Conservation (phyloP, 1,284 basidiomycete species). For the Cerrena zonata region DNA sequence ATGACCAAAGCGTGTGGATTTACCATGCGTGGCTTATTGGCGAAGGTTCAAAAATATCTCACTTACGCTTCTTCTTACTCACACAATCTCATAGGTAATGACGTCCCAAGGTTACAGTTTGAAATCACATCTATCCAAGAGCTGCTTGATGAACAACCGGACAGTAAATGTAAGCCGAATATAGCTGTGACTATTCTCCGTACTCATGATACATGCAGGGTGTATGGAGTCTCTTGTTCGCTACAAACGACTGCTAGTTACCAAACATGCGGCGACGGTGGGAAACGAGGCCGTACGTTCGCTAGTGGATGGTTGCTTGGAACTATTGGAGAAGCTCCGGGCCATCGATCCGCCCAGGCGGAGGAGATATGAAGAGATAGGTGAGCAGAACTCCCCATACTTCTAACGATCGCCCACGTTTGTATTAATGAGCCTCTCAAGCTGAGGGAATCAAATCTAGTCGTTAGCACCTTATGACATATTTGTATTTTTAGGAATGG, state of each 20-base stretch:
- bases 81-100: conserved; percentile 35
- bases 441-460: no score
- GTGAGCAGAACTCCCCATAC: no score
- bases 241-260: conserved; percentile 62
- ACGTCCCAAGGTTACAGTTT: conserved; percentile 53
- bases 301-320: conserved; percentile 45
- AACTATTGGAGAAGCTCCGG: conserved; percentile 48
- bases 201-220: conserved; percentile 49
- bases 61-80: not conserved
- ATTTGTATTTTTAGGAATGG: no score
- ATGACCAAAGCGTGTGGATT: conserved; percentile 95
- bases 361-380: conserved; percentile 58
- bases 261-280: conserved; percentile 28
- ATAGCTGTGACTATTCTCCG: no score
- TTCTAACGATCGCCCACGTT: no score
- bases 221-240: conserved; percentile 88
- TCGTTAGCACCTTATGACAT: no score
- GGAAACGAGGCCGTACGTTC: conserved; percentile 28
- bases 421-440: no score
- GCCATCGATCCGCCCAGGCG: conserved; percentile 54
- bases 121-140: conserved; percentile 83
- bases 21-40: conserved; percentile 96
- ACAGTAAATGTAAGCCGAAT: conserved; percentile 86
- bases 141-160: conserved; percentile 84
- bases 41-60: conserved; percentile 37